Percentiles rank a stretch among this genome's conserved stretches.
phyloP scores from a whole-genome alignment of 202 grass and related monocot species.

The Hordeum pubiflorum region DNA sequence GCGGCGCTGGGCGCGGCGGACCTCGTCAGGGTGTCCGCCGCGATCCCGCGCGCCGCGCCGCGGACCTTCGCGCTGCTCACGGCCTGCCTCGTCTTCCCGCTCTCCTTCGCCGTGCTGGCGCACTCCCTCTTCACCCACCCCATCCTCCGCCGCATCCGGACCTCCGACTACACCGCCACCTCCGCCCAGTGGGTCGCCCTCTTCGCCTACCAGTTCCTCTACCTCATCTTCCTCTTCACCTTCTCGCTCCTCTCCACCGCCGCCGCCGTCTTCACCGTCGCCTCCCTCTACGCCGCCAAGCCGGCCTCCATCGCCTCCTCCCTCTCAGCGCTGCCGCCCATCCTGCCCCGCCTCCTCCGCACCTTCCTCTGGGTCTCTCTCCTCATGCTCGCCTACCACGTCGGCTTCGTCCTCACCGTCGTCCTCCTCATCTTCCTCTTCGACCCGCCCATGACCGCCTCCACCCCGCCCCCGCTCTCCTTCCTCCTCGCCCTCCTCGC shows the following conservation, averaged over 20 bases:
- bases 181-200: constrained; percentile 46
- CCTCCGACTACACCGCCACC: neutral
- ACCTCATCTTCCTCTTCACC: constrained; percentile 83
- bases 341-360: constrained; percentile 74
- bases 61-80: constrained; percentile 75
- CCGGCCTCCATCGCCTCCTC: constrained; percentile 61
- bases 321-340: constrained; percentile 59
- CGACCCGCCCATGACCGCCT: neutral
- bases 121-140: constrained; percentile 98
- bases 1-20: constrained; percentile 51
- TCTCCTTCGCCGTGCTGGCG: constrained; percentile 78
- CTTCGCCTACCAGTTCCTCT: constrained; percentile 73
- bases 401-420: constrained; percentile 47
- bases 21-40: constrained; percentile 54
- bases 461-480: neutral
- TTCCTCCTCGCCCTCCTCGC: constrained; percentile 40
- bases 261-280: constrained; percentile 83
- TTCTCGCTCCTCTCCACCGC: constrained; percentile 95
- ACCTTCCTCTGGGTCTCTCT: constrained; percentile 85
- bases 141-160: constrained; percentile 47
- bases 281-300: constrained; percentile 85
- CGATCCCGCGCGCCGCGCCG: constrained; percentile 59
- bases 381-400: constrained; percentile 78
- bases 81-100: constrained; percentile 73
- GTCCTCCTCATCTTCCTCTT: constrained; percentile 44